Conservation (phyloP, 2,329 filamentous ascomycete species). For the Clonostachys byssicola region DNA sequence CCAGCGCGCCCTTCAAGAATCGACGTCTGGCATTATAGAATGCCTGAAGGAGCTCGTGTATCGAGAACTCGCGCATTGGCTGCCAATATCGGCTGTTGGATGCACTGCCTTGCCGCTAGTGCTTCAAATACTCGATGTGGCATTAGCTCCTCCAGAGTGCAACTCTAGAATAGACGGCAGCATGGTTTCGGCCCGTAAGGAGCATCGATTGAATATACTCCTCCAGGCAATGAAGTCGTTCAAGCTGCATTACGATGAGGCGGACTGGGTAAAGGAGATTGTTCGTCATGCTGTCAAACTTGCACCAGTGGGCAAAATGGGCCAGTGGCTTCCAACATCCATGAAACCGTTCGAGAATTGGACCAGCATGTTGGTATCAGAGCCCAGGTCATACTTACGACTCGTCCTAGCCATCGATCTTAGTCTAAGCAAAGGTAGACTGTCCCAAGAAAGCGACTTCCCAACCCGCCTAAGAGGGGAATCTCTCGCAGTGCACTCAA, state of each 20-base stretch:
- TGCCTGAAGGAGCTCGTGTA: slow-evolving; percentile 41
- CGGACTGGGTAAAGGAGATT: slow-evolving; percentile 37
- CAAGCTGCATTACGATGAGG: slow-evolving; percentile 38
- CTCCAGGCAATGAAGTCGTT: slow-evolving; percentile 40
- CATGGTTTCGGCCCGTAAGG: slow-evolving; percentile 30
- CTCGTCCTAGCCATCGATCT: slow-evolving; percentile 37
- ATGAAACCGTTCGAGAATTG: slow-evolving; percentile 25
- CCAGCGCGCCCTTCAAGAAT: slow-evolving; percentile 35
- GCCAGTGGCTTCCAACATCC: slow-evolving; percentile 4
- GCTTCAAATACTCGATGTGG: slow-evolving; percentile 25
- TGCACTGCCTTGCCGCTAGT: slow-evolving; percentile 25
- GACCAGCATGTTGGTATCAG: slow-evolving; percentile 33
- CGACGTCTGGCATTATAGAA: slow-evolving; percentile 35
- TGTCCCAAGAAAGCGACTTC: slow-evolving; percentile 33
- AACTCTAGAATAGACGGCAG: slow-evolving; percentile 19
- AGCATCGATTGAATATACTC: slow-evolving; percentile 36
- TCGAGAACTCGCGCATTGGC: slow-evolving; percentile 34
- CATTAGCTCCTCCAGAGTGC: slow-evolving; percentile 16
- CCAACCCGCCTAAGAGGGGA: slow-evolving; percentile 25
- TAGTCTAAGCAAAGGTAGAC: slow-evolving; percentile 32
- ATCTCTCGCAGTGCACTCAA: slow-evolving; percentile 30
- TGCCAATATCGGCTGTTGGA: slow-evolving; percentile 39
- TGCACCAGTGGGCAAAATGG: slow-evolving; percentile 11
- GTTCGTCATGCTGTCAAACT: slow-evolving; percentile 36
- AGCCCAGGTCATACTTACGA: slow-evolving; percentile 32